These are phyloP conservation scores for Cladosporium sp. DNA, from an alignment of 2,329 filamentous ascomycete genomes.

Conservation along the genomic window DNA sequence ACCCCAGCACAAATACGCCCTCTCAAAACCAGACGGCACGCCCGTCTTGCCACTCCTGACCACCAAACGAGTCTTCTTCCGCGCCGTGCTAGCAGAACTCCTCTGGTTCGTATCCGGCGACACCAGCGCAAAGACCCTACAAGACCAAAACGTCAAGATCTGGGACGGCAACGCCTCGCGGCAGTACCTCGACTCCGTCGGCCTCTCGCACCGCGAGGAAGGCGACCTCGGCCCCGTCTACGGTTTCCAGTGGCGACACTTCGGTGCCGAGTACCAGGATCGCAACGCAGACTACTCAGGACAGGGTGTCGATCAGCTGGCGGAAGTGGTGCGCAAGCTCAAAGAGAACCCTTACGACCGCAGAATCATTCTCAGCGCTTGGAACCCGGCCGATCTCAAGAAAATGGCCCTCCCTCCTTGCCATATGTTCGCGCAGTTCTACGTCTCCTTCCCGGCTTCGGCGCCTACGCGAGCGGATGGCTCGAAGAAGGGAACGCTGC, in stretches of 20 bases:
- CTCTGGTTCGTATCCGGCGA: constrained; percentile 90
- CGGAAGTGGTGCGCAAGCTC: constrained; percentile 83
- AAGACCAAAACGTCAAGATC: constrained; percentile 82
- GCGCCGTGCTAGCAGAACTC: constrained; percentile 85
- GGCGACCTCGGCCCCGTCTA: constrained; percentile 95
- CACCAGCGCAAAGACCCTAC: constrained; percentile 75
- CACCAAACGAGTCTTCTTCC: constrained; percentile 92
- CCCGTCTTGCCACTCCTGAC: constrained; percentile 88
- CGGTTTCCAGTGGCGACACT: constrained; percentile 98
- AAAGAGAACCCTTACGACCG: constrained; percentile 81
- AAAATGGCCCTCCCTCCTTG: constrained; percentile 93
- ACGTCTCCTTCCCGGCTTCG: constrained; percentile 66
- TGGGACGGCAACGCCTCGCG: constrained; percentile 97
- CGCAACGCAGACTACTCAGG: constrained; percentile 77
- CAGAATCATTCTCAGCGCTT: constrained; percentile 84
- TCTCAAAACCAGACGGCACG: constrained; percentile 56
- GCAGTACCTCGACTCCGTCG: constrained; percentile 81
- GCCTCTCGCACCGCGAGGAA: constrained; percentile 73
- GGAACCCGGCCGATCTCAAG: constrained; percentile 83
- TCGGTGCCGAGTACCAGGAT: constrained; percentile 85
- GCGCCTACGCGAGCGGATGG: constrained; percentile 27
- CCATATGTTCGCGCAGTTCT: constrained; percentile 98
- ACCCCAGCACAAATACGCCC: constrained; percentile 77
- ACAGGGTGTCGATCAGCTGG: constrained; percentile 88
- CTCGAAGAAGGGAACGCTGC: constrained; percentile 61